A percentile compares a stretch with the other conserved stretches of the same genome.
Conservation (phyloP, 768 basidiomycete species). For the Sarcodon sp. region DNA sequence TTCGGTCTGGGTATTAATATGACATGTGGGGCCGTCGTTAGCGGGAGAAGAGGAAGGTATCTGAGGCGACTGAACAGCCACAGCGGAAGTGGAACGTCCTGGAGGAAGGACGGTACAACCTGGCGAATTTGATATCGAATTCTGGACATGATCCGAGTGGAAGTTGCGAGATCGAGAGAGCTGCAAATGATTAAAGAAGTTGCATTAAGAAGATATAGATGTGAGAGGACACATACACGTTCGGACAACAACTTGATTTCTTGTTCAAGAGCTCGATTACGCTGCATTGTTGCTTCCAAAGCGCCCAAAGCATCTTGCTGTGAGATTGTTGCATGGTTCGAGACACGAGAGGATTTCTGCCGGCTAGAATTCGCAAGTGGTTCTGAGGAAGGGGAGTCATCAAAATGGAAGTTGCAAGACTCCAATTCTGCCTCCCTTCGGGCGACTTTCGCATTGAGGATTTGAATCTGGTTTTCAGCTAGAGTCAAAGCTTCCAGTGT, state of each 20-base stretch:
- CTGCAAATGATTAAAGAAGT: no score
- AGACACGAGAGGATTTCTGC: neutral
- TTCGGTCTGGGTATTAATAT: no score
- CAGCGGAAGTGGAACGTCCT: no score
- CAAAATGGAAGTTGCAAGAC: neutral
- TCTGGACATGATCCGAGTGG: no score
- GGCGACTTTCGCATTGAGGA: neutral
- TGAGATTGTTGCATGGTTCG: neutral
- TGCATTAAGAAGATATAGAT: neutral
- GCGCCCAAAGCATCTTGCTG: neutral
- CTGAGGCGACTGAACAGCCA: no score
- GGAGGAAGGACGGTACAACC: no score
- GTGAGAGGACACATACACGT: neutral
- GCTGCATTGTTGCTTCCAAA: neutral
- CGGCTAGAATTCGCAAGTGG: no score
- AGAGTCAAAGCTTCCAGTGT: neutral
- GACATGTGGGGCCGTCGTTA: no score
- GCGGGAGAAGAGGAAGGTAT: no score
- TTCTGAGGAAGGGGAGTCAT: no score
- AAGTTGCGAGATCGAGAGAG: no score
- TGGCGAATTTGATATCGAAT: no score
- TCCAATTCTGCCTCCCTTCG: neutral
- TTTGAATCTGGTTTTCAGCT: neutral
- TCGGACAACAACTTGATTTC: neutral
- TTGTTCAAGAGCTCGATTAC: neutral